Conservation (phyloP, 306 rosid species). For the Cucurbita ficifolia region DNA sequence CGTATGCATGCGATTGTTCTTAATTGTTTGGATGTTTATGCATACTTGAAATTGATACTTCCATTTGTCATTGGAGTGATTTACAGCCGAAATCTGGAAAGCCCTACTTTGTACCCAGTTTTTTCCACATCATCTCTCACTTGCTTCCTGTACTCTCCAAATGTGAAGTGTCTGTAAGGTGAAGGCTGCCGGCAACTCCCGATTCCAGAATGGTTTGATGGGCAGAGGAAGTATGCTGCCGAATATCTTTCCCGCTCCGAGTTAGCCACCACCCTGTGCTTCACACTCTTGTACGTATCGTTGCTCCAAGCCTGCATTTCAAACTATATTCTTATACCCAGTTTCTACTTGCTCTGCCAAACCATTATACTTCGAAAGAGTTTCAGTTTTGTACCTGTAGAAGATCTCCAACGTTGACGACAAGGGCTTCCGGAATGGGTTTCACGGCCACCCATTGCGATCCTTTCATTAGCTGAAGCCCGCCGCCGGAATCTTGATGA, state of each 20-base stretch:
- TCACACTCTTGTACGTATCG: slow-evolving; percentile 64
- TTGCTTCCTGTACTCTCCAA: slow-evolving; percentile 60
- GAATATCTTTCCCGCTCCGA: slow-evolving; percentile 54
- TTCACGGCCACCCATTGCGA: slow-evolving; percentile 79
- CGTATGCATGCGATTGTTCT: no score
- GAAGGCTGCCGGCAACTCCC: slow-evolving; percentile 59
- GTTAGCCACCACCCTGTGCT: slow-evolving; percentile 68
- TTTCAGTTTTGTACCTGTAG: slow-evolving; percentile 38
- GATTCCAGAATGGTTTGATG: slow-evolving; percentile 53
- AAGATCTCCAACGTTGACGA: slow-evolving; percentile 86
- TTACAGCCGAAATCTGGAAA: slow-evolving; percentile 42
- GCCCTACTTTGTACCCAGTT: slow-evolving; percentile 63
- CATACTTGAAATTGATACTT: neutral
- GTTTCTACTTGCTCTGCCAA: no score
- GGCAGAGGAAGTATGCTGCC: slow-evolving; percentile 75
- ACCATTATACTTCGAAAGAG: no score
- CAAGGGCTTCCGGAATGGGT: slow-evolving; percentile 71
- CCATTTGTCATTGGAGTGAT: neutral
- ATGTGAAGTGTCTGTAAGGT: slow-evolving; percentile 57
- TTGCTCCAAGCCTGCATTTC: slow-evolving; percentile 77
- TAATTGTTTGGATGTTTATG: no score
- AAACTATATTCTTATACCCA: no score
- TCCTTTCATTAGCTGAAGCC: slow-evolving; percentile 86
- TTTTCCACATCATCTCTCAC: slow-evolving; percentile 62
- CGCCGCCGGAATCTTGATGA: slow-evolving; percentile 73